These are phyloP conservation scores for Wickerhamomyces bovis DNA, from an alignment of 805 yeast species.

Conservation along the genomic window DNA sequence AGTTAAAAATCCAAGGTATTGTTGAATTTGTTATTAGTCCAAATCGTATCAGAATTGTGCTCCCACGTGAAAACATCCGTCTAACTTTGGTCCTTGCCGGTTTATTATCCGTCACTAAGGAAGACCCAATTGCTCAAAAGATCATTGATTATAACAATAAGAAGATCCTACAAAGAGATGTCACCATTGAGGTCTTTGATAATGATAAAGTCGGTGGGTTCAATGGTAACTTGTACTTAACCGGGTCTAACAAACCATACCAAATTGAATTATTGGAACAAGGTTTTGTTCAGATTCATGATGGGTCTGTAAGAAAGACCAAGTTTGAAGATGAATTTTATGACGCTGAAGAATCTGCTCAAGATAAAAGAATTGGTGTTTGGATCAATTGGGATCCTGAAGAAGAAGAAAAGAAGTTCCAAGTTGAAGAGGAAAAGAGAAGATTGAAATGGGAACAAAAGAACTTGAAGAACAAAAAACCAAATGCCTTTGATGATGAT, in stretches of 20 bases:
- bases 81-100: constrained; percentile 76
- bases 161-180: constrained; percentile 64
- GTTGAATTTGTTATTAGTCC: constrained; percentile 71
- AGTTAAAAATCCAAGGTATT: constrained; percentile 56
- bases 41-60: constrained; percentile 56
- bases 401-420: constrained; percentile 28
- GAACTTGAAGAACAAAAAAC: constrained; percentile 16
- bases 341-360: constrained; percentile 61
- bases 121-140: constrained; percentile 34
- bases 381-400: constrained; percentile 58
- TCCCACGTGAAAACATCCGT: constrained; percentile 68
- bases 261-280: constrained; percentile 51
- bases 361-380: constrained; percentile 46
- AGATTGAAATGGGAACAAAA: constrained; percentile 21
- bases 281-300: constrained; percentile 65
- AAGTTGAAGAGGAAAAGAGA: constrained; percentile 22
- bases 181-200: constrained; percentile 60
- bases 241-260: constrained; percentile 45
- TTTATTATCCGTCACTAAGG: constrained; percentile 38
- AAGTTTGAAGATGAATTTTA: constrained; percentile 47
- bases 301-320: constrained; percentile 53
- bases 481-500: constrained; percentile 21
- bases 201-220: constrained; percentile 78
- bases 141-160: constrained; percentile 50
- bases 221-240: constrained; percentile 60